phyloP scores from a whole-genome alignment of 768 basidiomycete species.

The Suillus paluster region DNA sequence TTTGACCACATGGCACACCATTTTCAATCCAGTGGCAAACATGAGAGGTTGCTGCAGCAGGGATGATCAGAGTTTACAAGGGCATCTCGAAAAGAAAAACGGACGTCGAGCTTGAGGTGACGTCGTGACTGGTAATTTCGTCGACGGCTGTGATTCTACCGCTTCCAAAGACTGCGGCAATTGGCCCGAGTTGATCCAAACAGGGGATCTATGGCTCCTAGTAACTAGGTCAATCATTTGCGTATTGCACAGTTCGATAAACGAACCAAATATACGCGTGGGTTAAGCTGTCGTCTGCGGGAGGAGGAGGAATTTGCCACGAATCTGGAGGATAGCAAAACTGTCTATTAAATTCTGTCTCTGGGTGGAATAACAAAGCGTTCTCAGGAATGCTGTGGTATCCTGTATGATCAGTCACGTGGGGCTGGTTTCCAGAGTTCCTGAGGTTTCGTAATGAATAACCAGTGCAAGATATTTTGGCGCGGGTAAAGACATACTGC shows the following conservation, averaged over 20 bases:
- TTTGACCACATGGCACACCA: conserved; percentile 24
- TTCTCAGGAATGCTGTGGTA: background rate
- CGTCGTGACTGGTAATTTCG: conserved; percentile 2
- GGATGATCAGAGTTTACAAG: background rate
- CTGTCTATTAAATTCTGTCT: background rate
- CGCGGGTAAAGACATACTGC: background rate
- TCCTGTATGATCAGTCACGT: background rate
- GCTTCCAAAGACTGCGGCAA: background rate
- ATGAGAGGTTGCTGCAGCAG: background rate
- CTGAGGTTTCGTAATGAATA: background rate
- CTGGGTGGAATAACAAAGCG: background rate
- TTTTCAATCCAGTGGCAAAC: conserved; percentile 29
- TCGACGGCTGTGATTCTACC: background rate
- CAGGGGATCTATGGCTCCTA: background rate
- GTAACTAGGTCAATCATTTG: background rate
- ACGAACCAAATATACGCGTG: background rate
- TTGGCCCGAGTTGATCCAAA: background rate
- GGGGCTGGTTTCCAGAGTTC: background rate
- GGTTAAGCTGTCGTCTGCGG: background rate
- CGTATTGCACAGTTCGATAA: too few species aligned
- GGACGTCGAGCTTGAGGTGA: background rate
- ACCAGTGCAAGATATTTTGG: background rate
- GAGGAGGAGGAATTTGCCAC: too few species aligned
- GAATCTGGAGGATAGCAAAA: background rate
- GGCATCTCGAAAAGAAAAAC: background rate